Percentiles rank a stretch among this genome's conserved stretches.
These are phyloP conservation scores for Saccharomycopsis phalli DNA, from an alignment of 1,139 yeast genomes.

Conservation along the genomic window DNA sequence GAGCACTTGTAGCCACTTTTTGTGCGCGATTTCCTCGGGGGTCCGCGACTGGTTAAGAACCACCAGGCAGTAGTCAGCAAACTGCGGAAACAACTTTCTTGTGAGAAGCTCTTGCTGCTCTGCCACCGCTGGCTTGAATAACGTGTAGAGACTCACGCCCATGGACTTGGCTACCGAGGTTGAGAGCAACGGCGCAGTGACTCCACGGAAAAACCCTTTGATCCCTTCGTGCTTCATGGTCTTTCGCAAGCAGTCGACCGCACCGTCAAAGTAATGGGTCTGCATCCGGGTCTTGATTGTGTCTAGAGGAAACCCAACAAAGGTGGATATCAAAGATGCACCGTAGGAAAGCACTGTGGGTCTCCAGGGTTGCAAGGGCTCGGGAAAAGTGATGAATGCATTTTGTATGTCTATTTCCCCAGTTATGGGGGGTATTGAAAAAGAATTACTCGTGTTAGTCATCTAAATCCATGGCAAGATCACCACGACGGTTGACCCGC, in stretches of 20 bases:
- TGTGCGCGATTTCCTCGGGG: background rate
- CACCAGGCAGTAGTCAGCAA: background rate
- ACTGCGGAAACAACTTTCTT: background rate
- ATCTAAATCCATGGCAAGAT: too few relatives aligned
- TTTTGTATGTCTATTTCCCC: conserved; percentile 27
- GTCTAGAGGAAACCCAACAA: conserved; percentile 78
- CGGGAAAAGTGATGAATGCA: conserved; percentile 43
- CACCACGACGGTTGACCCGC: too few relatives aligned
- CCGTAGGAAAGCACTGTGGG: conserved; percentile 53
- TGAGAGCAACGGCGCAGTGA: conserved; percentile 61
- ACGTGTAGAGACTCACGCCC: conserved; percentile 59
- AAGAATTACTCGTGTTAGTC: too few relatives aligned
- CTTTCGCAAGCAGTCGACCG: conserved; percentile 48
- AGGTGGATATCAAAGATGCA: conserved; percentile 58
- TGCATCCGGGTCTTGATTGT: conserved; percentile 81
- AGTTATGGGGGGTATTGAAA: conserved; percentile 34
- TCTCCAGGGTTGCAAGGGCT: conserved; percentile 42
- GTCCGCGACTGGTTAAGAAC: background rate
- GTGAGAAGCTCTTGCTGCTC: conserved; percentile 2
- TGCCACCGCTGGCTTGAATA: conserved; percentile 37
- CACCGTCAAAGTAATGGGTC: conserved; percentile 53
- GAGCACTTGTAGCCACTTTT: conserved; percentile 24
- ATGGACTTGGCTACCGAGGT: conserved; percentile 58
- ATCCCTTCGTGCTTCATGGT: conserved; percentile 59
- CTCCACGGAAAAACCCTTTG: conserved; percentile 67